Conservation (phyloP, 2,329 filamentous ascomycete genomes). For the Trichoderma koningiopsis region DNA sequence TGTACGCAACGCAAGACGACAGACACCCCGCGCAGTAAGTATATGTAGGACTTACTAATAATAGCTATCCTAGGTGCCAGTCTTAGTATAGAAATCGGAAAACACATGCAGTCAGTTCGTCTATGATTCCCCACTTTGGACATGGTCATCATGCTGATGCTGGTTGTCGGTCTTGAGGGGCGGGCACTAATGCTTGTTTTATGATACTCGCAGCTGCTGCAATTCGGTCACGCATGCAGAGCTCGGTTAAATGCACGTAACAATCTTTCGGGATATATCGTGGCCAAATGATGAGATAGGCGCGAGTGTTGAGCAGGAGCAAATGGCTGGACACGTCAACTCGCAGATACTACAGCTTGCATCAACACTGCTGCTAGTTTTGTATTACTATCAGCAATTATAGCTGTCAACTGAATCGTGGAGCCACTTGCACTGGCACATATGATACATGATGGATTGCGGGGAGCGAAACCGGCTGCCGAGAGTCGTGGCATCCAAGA, state of each 20-base stretch:
- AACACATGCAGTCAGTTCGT: neutral
- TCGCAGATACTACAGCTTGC: neutral
- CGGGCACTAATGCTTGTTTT: neutral
- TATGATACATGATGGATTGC: neutral
- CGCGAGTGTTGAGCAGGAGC: neutral
- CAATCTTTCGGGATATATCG: neutral
- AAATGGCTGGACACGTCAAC: neutral
- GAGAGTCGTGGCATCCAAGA: neutral
- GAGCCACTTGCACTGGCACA: neutral
- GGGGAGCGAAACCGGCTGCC: neutral
- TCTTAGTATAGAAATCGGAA: neutral
- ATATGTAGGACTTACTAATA: neutral
- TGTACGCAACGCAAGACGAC: neutral
- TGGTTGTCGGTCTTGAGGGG: neutral
- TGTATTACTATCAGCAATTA: neutral
- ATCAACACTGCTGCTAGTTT: neutral
- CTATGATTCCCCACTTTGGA: neutral
- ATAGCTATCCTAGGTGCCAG: neutral
- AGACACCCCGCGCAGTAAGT: neutral
- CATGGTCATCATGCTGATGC: neutral
- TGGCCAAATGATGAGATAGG: neutral
- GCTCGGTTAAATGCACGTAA: neutral
- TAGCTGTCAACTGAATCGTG: neutral
- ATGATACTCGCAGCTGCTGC: neutral
- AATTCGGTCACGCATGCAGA: neutral